Evolutionary conservation across 2,329 filamentous ascomycete species (phyloP), one percentile per base, ranked within the genome.

Genomic region (Elsinoe australis): DNA sequence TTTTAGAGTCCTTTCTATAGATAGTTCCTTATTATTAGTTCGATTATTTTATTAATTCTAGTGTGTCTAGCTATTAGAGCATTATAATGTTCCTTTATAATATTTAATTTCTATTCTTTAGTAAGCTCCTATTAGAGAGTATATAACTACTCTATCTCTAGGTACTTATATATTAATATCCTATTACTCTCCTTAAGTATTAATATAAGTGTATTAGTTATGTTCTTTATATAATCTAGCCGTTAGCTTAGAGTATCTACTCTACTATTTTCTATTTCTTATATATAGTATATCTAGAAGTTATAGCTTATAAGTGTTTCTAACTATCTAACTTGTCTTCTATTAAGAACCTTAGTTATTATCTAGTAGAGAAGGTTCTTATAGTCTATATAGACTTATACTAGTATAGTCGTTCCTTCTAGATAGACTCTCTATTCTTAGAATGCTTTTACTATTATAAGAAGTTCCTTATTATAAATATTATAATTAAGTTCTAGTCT

Each of bases 381-480:
- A 42, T 54, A 39, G 32, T 52, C 35, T 29, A 24, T 42, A 31
- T 32, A 49, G 17, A 51, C 33, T 19, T 47, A 21, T 19, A 41
- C 19, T 17, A 33, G n/a, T 26, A 38, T n/a, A 19, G 10, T 9
- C 4, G 19, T 32, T 17, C 52, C 47, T 31, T 53, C 29, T 3
- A 50, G 39, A 39, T 52, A 52, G 19, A 50, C 12, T 5, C 29
- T 5, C 50, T 42, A 53, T 21, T 50, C 22, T 7, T 49, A 47
- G 24, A 56, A 55, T 9, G 26, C n/a, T 6, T 50, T 32, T 5
- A 55, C 35, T 34, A 55, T 51, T 21, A 26, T 44, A 45, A 53
- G 28, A 9, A 55, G 42, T 35, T 53, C 45, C 14, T 54, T 35
- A 38, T 55, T 36, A 47, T 53, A 49, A 2, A 47, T 50, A 12